Conservation (phyloP, 2,329 filamentous ascomycete genomes). For the Aspergillus puulaauensis region DNA sequence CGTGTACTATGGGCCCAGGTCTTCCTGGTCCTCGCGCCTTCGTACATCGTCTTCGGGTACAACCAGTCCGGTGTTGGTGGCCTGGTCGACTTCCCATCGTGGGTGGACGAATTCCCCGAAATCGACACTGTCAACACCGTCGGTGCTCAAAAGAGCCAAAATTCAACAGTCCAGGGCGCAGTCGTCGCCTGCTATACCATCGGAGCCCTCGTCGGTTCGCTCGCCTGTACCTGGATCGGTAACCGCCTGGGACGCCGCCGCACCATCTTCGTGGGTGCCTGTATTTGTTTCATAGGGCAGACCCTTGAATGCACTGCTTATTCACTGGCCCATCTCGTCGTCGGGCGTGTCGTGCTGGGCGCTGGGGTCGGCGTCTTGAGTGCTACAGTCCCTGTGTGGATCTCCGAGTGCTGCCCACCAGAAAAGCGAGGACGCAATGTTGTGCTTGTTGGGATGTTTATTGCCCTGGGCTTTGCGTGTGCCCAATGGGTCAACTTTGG, state of each 20-base stretch:
- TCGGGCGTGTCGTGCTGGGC: background rate
- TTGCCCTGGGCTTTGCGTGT: background rate
- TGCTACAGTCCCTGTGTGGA: background rate
- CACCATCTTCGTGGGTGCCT: background rate
- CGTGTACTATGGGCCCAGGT: background rate
- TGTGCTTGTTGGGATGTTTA: background rate
- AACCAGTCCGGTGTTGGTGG: background rate
- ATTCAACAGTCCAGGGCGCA: background rate
- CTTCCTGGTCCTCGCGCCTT: background rate
- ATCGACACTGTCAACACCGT: background rate
- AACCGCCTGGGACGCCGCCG: background rate
- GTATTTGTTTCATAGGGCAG: background rate
- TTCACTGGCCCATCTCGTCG: background rate
- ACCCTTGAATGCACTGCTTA: background rate
- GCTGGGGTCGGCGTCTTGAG: background rate
- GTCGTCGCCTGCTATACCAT: background rate
- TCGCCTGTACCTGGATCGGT: background rate
- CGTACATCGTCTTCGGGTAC: background rate
- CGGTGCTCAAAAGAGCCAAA: background rate
- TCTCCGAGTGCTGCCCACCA: background rate
- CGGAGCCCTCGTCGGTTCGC: background rate
- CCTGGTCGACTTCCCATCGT: background rate
- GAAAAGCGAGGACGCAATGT: background rate
- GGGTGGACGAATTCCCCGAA: background rate
- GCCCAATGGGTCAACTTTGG: background rate